These are phyloP conservation scores for Populus trichocarpa DNA, from an alignment of 441 rosid genomes.

Conservation along the genomic window DNA sequence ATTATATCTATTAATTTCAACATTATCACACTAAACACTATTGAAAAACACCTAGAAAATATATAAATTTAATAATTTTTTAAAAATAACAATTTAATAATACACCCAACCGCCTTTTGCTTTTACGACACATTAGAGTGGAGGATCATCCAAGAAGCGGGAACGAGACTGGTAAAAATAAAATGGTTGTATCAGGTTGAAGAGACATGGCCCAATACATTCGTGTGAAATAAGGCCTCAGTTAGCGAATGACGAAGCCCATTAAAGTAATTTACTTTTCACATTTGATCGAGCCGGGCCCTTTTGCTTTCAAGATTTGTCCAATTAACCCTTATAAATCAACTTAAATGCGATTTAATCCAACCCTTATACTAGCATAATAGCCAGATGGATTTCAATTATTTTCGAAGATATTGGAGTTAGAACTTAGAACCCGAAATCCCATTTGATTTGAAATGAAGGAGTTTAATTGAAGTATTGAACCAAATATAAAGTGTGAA, in stretches of 20 bases:
- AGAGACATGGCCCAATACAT: not conserved
- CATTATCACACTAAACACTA: no score
- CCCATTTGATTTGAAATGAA: not conserved
- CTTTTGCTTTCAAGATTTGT: not conserved
- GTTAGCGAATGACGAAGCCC: no score
- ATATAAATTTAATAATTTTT: no score
- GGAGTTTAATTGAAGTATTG: not conserved
- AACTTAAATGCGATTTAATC: not conserved
- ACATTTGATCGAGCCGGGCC: not conserved
- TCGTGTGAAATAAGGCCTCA: not conserved
- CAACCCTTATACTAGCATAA: not conserved
- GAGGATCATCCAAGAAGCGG: no score
- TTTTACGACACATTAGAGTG: no score
- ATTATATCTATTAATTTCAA: no score
- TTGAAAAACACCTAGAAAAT: no score
- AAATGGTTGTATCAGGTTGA: not conserved
- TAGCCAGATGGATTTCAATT: not conserved
- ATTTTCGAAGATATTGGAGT: not conserved
- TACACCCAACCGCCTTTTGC: no score
- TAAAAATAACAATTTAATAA: no score
- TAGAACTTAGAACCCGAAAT: not conserved
- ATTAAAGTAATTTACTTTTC: not conserved
- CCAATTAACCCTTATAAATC: not conserved
- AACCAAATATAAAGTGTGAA: not conserved
- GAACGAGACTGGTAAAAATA: no score